Conservation (phyloP, 176 grass and related monocot species). For the Hsuehochloa calcarea region DNA sequence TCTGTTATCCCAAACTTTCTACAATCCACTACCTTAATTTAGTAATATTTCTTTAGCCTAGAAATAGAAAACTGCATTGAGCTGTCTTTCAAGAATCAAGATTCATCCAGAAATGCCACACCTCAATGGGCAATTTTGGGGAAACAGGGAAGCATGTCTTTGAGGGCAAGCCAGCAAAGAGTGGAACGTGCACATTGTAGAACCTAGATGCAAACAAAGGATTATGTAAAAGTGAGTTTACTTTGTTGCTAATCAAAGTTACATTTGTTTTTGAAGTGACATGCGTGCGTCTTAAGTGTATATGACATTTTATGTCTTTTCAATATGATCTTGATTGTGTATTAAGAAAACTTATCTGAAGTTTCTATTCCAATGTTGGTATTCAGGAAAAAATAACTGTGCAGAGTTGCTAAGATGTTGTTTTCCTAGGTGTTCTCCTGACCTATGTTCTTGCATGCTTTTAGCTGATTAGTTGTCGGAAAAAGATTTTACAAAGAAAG, state of each 20-base stretch:
- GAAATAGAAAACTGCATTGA: not conserved
- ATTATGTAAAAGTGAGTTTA: slow-evolving; percentile 6
- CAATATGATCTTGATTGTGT: not conserved
- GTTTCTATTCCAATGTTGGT: not conserved
- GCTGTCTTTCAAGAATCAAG: slow-evolving; percentile 20
- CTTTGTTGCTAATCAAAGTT: slow-evolving; percentile 40
- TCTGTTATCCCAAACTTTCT: not conserved
- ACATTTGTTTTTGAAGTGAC: slow-evolving; percentile 20
- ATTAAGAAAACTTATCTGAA: slow-evolving; percentile 22
- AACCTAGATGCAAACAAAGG: not conserved
- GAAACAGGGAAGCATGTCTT: not conserved
- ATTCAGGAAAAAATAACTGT: not conserved
- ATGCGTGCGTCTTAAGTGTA: not conserved
- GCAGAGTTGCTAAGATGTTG: slow-evolving; percentile 18
- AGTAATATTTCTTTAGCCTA: not conserved
- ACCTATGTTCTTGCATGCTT: slow-evolving; percentile 9
- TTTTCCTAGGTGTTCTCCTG: slow-evolving; percentile 6
- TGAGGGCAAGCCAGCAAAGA: not conserved
- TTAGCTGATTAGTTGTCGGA: not conserved
- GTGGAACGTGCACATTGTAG: not conserved
- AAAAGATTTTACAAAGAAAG: not conserved
- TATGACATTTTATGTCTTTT: slow-evolving; percentile 12
- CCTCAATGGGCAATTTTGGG: not conserved
- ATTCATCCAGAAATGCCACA: slow-evolving; percentile 21
- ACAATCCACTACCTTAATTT: not conserved